A percentile compares a stretch with the other conserved stretches of the same genome.
Conservation (phyloP, 2,329 filamentous ascomycete genomes). For the Beauveria bassiana region DNA sequence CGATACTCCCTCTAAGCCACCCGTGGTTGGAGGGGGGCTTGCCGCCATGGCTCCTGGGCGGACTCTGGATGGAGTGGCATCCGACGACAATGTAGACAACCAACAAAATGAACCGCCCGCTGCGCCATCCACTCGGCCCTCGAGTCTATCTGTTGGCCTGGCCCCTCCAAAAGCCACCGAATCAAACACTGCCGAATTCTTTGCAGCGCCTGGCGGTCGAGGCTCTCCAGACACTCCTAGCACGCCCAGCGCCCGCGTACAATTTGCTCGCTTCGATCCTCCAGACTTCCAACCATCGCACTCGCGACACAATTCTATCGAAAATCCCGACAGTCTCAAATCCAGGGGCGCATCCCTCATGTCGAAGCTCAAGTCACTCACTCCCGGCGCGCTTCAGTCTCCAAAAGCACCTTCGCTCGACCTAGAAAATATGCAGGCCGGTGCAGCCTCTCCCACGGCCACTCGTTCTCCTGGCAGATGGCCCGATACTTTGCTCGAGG, state of each 20-base stretch:
- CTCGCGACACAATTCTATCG: conserved; percentile 57
- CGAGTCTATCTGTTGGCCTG: not conserved
- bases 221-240: conserved; percentile 32
- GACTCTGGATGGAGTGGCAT: not conserved
- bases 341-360: conserved; percentile 61
- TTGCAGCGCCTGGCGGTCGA: not conserved
- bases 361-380: conserved; percentile 68
- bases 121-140: not conserved
- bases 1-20: conserved; percentile 18
- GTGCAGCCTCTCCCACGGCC: conserved; percentile 35
- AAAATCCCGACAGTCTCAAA: conserved; percentile 56
- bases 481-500: conserved; percentile 46
- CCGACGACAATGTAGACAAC: not conserved
- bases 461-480: conserved; percentile 36
- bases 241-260: conserved; percentile 42
- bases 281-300: conserved; percentile 42
- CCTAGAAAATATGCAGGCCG: conserved; percentile 33
- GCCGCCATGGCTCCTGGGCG: not conserved
- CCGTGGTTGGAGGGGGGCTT: conserved; percentile 31
- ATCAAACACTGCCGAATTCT: conserved; percentile 21
- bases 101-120: not conserved
- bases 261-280: conserved; percentile 57
- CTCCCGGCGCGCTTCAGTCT: conserved; percentile 43
- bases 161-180: not conserved
- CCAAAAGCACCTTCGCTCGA: conserved; percentile 32